Conservation (phyloP, 345 rosid species). For the Dimocarpus longan region DNA sequence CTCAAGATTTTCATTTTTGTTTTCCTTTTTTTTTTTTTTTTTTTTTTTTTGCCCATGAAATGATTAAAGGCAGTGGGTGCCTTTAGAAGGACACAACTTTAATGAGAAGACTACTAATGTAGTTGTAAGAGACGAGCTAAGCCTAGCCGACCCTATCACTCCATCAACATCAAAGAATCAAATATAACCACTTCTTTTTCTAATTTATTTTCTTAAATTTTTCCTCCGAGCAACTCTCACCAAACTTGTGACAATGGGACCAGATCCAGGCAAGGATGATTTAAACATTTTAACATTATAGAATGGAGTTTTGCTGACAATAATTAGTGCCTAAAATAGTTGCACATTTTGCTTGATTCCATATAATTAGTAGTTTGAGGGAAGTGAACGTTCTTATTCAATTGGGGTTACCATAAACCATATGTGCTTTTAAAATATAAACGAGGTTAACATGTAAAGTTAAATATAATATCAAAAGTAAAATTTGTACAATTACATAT, state of each 20-base stretch:
- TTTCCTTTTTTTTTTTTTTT: constrained; percentile 5
- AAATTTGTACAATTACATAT: too few species aligned
- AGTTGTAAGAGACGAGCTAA: constrained; percentile 31
- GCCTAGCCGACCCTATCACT: constrained; percentile 17
- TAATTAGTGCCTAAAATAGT: background rate
- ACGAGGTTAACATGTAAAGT: too few species aligned
- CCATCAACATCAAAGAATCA: background rate
- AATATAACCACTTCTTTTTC: constrained; percentile 8
- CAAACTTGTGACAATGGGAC: constrained; percentile 30
- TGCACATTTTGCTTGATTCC: too few species aligned
- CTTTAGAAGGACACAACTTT: constrained; percentile 49
- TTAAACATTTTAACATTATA: background rate
- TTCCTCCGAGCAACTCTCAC: constrained; percentile 18
- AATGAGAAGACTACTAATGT: constrained; percentile 25
- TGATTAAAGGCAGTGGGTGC: constrained; percentile 39
- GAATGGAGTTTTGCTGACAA: constrained; percentile 6
- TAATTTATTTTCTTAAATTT: background rate
- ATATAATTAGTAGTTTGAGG: too few species aligned
- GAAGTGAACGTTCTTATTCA: too few species aligned
- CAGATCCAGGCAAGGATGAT: constrained; percentile 18
- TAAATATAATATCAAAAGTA: too few species aligned
- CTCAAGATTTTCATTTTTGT: constrained; percentile 12
- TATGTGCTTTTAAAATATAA: too few species aligned
- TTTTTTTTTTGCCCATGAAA: constrained; percentile 20
- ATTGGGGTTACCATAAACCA: too few species aligned